Evolutionary conservation across 768 basidiomycete genomes (phyloP).

Genomic region (Pisolithus microcarpus): DNA sequence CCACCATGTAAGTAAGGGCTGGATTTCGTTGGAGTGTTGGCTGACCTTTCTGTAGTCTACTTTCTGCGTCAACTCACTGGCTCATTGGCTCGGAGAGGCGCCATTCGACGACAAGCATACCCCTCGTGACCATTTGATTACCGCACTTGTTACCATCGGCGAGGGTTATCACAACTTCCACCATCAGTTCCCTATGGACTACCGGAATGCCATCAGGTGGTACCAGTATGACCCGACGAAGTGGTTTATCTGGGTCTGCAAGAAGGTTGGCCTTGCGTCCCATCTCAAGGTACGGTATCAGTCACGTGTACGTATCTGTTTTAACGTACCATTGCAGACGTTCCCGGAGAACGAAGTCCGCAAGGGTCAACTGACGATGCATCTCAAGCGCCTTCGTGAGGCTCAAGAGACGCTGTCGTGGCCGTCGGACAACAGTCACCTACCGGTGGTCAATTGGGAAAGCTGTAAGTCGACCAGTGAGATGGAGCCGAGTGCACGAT

Average conservation of each 20-base stretch:
- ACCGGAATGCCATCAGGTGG: constrained; percentile 90
- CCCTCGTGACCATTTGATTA: constrained; percentile 85
- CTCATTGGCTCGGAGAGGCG: constrained; percentile 90
- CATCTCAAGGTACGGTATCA: constrained; percentile 43
- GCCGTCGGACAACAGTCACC: constrained; percentile 68
- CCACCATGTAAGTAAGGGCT: constrained; percentile 60
- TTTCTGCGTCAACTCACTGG: constrained; percentile 94
- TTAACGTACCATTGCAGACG: constrained; percentile 13
- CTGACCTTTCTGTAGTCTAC: constrained; percentile 53
- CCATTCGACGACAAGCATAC: constrained; percentile 96
- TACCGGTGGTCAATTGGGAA: constrained; percentile 84
- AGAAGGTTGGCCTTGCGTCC: constrained; percentile 41
- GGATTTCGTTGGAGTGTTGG: not conserved
- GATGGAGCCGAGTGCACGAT: not conserved
- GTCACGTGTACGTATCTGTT: not conserved
- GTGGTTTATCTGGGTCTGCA: constrained; percentile 65
- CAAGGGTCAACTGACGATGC: constrained; percentile 92
- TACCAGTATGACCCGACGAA: constrained; percentile 91
- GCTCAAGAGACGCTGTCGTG: constrained; percentile 72
- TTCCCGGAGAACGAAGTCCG: constrained; percentile 69
- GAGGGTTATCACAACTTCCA: constrained; percentile 99
- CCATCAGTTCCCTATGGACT: constrained; percentile 96
- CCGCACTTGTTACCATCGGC: constrained; percentile 85
- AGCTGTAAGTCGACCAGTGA: constrained; percentile 47
- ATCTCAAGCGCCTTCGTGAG: constrained; percentile 78